These are phyloP conservation scores for Umbilicaria muhlenbergii DNA, from an alignment of 495 filamentous ascomycete genomes.

Conservation along the genomic window DNA sequence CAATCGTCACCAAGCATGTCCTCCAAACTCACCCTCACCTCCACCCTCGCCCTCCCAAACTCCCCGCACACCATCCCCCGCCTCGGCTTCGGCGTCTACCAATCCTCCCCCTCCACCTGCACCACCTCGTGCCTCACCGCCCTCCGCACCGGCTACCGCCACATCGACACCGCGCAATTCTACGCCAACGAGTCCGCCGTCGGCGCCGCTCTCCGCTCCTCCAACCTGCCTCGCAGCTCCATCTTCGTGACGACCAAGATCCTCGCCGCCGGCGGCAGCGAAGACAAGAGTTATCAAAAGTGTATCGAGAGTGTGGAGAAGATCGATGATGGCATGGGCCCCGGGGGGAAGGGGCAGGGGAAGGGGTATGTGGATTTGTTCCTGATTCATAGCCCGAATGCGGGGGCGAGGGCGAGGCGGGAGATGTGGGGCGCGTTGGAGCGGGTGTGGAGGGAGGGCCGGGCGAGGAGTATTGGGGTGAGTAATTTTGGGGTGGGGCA, in stretches of 20 bases:
- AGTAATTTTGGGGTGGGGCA: constrained; percentile 21
- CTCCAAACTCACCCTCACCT: constrained; percentile 31
- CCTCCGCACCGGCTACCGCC: constrained; percentile 49
- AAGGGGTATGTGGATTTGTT: constrained; percentile 57
- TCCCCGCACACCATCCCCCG: constrained; percentile 27
- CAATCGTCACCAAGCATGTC: constrained; percentile 1
- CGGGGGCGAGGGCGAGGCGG: constrained; percentile 34
- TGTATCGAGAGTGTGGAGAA: constrained; percentile 44
- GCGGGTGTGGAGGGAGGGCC: constrained; percentile 9
- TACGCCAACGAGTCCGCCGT: constrained; percentile 55
- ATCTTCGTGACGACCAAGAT: constrained; percentile 59
- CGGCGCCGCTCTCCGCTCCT: constrained; percentile 41
- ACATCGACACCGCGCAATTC: constrained; percentile 60
- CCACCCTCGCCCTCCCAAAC: constrained; percentile 32
- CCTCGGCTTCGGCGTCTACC: constrained; percentile 66
- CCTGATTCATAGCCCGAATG: constrained; percentile 47
- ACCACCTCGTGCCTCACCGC: constrained; percentile 41
- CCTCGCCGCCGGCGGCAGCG: constrained; percentile 34
- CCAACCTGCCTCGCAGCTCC: constrained; percentile 35
- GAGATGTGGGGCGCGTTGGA: constrained; percentile 25
- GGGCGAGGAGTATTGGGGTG: not conserved
- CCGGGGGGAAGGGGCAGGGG: constrained; percentile 14
- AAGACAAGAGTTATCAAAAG: constrained; percentile 41
- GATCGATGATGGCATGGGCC: constrained; percentile 19
- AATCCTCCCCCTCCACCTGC: constrained; percentile 27